These are phyloP conservation scores for Hymenoscyphus scutula DNA, from an alignment of 2,329 filamentous ascomycete genomes.

Conservation along the genomic window DNA sequence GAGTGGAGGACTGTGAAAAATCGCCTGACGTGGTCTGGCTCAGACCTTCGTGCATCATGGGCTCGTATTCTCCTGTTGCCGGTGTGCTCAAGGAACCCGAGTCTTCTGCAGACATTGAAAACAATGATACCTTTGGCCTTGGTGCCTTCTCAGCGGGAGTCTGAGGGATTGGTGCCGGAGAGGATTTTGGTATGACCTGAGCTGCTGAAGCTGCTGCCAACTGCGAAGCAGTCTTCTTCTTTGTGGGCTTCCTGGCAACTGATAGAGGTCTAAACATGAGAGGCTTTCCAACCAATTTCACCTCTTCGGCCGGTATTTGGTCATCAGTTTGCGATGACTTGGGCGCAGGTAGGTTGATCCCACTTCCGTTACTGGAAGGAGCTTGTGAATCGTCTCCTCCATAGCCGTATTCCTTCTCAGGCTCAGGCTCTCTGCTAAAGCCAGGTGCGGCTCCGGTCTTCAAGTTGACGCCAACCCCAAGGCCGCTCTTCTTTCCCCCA, in stretches of 20 bases:
- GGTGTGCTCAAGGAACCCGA: slow-evolving; percentile 14
- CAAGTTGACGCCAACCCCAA: slow-evolving; percentile 62
- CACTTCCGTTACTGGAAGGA: slow-evolving; percentile 23
- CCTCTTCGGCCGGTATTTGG: slow-evolving; percentile 57
- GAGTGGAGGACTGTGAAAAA: slow-evolving; percentile 17
- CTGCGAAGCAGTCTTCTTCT: slow-evolving; percentile 52
- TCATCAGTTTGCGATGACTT: slow-evolving; percentile 53
- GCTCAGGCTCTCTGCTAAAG: slow-evolving; percentile 62
- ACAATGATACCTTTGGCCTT: slow-evolving; percentile 66
- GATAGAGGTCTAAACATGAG: slow-evolving; percentile 89
- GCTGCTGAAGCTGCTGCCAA: slow-evolving; percentile 17
- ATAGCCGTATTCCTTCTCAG: slow-evolving; percentile 29
- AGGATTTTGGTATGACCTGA: slow-evolving; percentile 23
- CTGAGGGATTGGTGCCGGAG: slow-evolving; percentile 27
- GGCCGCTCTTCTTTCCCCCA: slow-evolving; percentile 32
- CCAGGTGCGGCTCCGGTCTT: slow-evolving; percentile 83
- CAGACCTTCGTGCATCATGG: slow-evolving; percentile 44
- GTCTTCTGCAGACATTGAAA: slow-evolving; percentile 56
- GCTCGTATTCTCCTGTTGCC: slow-evolving; percentile 45
- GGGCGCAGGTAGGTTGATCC: slow-evolving; percentile 42
- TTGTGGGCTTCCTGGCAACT: slow-evolving; percentile 71
- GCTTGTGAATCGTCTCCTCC: slow-evolving; percentile 26
- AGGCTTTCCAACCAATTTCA: slow-evolving; percentile 72
- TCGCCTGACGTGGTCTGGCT: slow-evolving; percentile 29
- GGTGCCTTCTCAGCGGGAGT: slow-evolving; percentile 34